Evolutionary conservation across 1,284 basidiomycete genomes (phyloP).

Genomic region (Sanghuangporus weigelae): DNA sequence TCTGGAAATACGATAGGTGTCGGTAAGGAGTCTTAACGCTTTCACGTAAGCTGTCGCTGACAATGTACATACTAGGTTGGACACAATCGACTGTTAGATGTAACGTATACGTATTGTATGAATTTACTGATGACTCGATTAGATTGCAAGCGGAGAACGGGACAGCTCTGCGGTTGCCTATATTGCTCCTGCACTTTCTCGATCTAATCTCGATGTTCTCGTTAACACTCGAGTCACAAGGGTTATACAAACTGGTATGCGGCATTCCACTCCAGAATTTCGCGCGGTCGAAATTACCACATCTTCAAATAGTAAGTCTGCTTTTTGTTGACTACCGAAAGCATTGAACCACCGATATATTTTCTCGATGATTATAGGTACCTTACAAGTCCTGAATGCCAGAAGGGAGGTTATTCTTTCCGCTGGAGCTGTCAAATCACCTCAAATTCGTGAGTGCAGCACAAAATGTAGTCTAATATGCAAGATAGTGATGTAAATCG

Average conservation of each 20-base stretch:
- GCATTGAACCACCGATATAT: not conserved
- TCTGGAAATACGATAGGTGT: conserved; percentile 15
- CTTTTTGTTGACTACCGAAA: not conserved
- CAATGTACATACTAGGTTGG: not conserved
- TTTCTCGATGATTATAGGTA: not conserved
- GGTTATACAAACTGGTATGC: conserved; percentile 7
- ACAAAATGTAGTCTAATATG: not conserved
- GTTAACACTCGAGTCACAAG: conserved; percentile 17
- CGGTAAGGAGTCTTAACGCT: not conserved
- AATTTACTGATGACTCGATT: not conserved
- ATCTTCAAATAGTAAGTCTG: not conserved
- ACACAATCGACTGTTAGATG: not conserved
- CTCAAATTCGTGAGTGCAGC: conserved; percentile 25
- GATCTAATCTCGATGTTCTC: conserved; percentile 19
- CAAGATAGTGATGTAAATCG: conserved; percentile 30
- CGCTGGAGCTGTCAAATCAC: conserved; percentile 29
- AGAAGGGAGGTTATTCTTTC: conserved; percentile 23
- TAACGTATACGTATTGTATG: not conserved
- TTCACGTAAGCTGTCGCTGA: not conserved
- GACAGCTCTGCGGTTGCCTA: conserved; percentile 15
- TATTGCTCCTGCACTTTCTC: conserved; percentile 12
- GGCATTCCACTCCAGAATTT: not conserved
- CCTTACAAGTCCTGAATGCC: conserved; percentile 7
- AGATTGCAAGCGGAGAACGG: conserved; percentile 3
- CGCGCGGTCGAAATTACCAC: not conserved